A percentile compares a stretch with the other conserved stretches of the same genome.
Conservation (phyloP, 2,329 filamentous ascomycete species). For the Aschersonia sp. region DNA sequence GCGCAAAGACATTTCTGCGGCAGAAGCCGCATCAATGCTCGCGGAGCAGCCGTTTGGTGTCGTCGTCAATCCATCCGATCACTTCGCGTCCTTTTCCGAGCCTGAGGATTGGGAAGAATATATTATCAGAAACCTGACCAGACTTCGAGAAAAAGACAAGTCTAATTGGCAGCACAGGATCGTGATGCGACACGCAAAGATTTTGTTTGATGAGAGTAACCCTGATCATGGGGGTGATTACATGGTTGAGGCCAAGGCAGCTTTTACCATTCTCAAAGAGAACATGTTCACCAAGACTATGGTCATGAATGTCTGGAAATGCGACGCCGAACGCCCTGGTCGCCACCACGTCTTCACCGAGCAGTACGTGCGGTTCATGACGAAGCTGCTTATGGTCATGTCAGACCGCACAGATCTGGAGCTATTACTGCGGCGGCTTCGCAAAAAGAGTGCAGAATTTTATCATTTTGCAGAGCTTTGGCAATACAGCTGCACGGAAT, state of each 20-base stretch:
- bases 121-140: conserved; percentile 34
- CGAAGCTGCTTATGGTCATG: conserved; percentile 57
- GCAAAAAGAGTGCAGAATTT: conserved; percentile 68
- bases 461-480: conserved; percentile 48
- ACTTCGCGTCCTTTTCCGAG: conserved; percentile 19
- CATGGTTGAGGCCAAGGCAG: conserved; percentile 56
- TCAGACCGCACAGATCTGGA: conserved; percentile 67
- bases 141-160: conserved; percentile 61
- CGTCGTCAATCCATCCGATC: conserved; percentile 16
- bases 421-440: conserved; percentile 61
- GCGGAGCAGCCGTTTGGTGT: conserved; percentile 40
- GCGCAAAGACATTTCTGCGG: conserved; percentile 29
- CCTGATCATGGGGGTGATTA: conserved; percentile 24
- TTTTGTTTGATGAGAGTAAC: conserved; percentile 34
- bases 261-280: conserved; percentile 61
- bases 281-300: conserved; percentile 84
- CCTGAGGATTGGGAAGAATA: conserved; percentile 47
- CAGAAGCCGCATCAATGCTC: conserved; percentile 36
- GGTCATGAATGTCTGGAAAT: conserved; percentile 90
- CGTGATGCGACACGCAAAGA: conserved; percentile 55
- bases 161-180: conserved; percentile 93
- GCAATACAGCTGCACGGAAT: conserved; percentile 39
- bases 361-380: conserved; percentile 73
- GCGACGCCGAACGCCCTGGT: conserved; percentile 69
- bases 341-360: conserved; percentile 87